phyloP scores from a whole-genome alignment of 768 basidiomycete species.

The Kwoniella dejecticola region DNA sequence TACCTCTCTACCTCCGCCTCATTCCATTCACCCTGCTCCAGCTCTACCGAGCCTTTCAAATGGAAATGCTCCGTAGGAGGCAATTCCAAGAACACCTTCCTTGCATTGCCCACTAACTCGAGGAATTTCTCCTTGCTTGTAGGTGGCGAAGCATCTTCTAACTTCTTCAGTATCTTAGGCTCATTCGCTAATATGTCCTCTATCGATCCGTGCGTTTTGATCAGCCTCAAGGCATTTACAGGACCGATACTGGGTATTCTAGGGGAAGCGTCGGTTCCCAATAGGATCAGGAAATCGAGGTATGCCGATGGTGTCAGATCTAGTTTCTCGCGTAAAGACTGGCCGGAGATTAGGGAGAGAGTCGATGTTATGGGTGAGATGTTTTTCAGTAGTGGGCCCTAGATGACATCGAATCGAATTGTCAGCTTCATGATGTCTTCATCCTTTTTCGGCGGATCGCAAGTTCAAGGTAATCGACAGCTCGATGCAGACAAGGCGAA shows the following conservation, averaged over 20 bases:
- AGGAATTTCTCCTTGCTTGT: conserved; percentile 28
- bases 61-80: conserved; percentile 16
- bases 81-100: conserved; percentile 36
- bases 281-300: conserved; percentile 80
- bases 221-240: conserved; percentile 71
- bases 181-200: conserved; percentile 64
- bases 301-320: conserved; percentile 64
- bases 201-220: conserved; percentile 70
- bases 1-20: conserved; percentile 32
- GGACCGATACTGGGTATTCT: conserved; percentile 84
- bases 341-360: conserved; percentile 67
- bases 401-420: background rate
- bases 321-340: conserved; percentile 65
- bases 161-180: conserved; percentile 17
- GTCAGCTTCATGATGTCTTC: no score
- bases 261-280: conserved; percentile 88
- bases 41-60: conserved; percentile 14
- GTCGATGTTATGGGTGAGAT: conserved; percentile 66
- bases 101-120: conserved; percentile 31
- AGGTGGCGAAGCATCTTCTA: conserved; percentile 4
- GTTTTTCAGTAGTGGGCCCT: conserved; percentile 76
- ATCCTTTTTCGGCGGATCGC: no score
- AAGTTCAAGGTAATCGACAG: no score
- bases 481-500: no score
- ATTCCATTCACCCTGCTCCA: conserved; percentile 25